Conservation (phyloP, 106 monocot species). For the Platanthera zijinensis region DNA sequence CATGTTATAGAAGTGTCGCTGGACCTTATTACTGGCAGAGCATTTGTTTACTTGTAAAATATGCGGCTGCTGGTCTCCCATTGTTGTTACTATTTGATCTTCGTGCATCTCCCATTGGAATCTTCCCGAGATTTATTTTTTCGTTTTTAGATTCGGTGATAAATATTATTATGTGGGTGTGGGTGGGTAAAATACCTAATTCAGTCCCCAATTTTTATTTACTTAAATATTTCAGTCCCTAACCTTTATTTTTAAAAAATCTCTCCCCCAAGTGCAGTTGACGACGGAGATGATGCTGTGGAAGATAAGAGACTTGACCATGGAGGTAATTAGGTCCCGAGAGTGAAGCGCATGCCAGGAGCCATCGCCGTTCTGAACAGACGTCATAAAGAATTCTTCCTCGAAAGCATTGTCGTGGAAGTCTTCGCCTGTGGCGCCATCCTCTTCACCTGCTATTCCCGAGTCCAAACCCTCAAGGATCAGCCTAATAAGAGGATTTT, state of each 20-base stretch:
- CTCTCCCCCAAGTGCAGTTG: no score
- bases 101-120: neutral
- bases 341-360: slow-evolving; percentile 39
- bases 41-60: slow-evolving; percentile 23
- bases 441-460: slow-evolving; percentile 83
- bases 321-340: no score
- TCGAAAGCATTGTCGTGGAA: slow-evolving; percentile 75
- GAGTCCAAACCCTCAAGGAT: slow-evolving; percentile 60
- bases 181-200: no score
- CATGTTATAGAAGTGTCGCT: neutral
- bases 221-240: no score
- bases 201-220: no score
- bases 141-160: no score
- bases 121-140: neutral
- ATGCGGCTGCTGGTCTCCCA: slow-evolving; percentile 20
- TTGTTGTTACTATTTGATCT: neutral
- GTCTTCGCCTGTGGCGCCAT: slow-evolving; percentile 60
- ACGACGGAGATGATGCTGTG: no score
- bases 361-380: slow-evolving; percentile 64
- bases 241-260: no score
- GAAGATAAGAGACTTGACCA: no score
- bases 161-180: no score
- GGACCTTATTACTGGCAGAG: slow-evolving; percentile 2
- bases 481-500: slow-evolving; percentile 52
- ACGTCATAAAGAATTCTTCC: slow-evolving; percentile 70